Evolutionary conservation across 2,329 filamentous ascomycete genomes (phyloP), one percentile per base, ranked within the genome.

Genomic region (Verticillium nubilum): DNA sequence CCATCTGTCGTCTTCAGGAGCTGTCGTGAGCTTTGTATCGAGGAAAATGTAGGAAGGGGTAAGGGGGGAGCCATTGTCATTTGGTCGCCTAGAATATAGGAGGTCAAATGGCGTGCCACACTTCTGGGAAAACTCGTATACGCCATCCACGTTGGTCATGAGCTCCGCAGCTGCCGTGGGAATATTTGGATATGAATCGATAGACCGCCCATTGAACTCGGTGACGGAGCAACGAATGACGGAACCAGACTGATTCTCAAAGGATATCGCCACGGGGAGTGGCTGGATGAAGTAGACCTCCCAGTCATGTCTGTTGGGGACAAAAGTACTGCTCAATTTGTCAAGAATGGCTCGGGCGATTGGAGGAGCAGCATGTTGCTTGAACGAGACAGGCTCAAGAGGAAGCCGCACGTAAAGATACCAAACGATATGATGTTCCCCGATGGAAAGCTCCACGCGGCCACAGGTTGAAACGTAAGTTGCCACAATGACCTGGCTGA

Each of bases 391-490:
- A 13, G 42, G 19, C 42, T 50, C 42, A 1, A 25, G n/a, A 7
- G 42, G 19, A 7, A 23, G n/a, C 10, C n/a, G 42, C 15, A 29
- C 28, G 54, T 59, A 65, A 4, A 67, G 35, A 23, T 37, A 56
- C 65, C 65, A 67, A 1, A 53, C 58, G 26, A 67, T 28, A 3
- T 28, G 19, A 15, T 42, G 26, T 5, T 56, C 28, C 15, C 35
- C 58, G 5, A 59, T 56, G 25, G 61, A 52, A 15, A 67, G 28
- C 27, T 58, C 28, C 42, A 66, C 42, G 52, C 58, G 57, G 4
- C 58, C 57, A 9, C 55, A 25, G 13, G 9, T 10, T 2, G 62
- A 62, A 17, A 58, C 58, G 56, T 63, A 64, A n/a, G 53, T 61
- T 27, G 60, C 55, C 12, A 54, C 53, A 25, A 64, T 27, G 2